Conservation (phyloP, 2,329 filamentous ascomycete genomes). For the Diaporthe helianthi region DNA sequence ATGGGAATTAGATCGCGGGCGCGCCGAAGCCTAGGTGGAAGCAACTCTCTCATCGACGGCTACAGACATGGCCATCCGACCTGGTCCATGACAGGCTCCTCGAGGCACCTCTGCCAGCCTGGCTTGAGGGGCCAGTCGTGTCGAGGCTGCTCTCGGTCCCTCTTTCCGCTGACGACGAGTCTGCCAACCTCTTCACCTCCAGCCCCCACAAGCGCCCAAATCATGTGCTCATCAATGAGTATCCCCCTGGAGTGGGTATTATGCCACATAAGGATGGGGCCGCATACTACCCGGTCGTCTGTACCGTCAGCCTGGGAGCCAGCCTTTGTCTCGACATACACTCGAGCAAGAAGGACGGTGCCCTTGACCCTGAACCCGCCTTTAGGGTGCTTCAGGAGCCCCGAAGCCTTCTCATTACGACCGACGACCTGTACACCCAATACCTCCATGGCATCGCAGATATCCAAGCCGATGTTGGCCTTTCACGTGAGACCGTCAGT, state of each 20-base stretch:
- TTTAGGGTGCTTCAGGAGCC: slow-evolving; percentile 81
- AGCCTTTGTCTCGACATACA: slow-evolving; percentile 81
- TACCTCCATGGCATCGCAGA: slow-evolving; percentile 79
- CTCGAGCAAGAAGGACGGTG: slow-evolving; percentile 66
- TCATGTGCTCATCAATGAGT: slow-evolving; percentile 94
- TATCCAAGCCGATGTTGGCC: slow-evolving; percentile 67
- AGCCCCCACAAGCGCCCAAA: slow-evolving; percentile 83
- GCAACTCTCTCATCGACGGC: slow-evolving; percentile 82
- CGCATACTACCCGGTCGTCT: slow-evolving; percentile 87
- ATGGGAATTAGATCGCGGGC: slow-evolving; percentile 58
- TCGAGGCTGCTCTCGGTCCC: slow-evolving; percentile 63
- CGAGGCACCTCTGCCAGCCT: slow-evolving; percentile 74
- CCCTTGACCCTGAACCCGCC: slow-evolving; percentile 57
- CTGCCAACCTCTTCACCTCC: slow-evolving; percentile 54
- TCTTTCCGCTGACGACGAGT: slow-evolving; percentile 40
- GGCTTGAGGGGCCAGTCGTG: slow-evolving; percentile 76
- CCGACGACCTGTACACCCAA: slow-evolving; percentile 69
- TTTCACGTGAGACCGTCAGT: slow-evolving; percentile 67
- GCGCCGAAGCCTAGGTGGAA: slow-evolving; percentile 84
- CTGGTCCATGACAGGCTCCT: slow-evolving; percentile 81
- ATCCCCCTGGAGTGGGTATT: slow-evolving; percentile 86
- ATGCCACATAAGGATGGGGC: slow-evolving; percentile 95
- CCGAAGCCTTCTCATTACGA: slow-evolving; percentile 79
- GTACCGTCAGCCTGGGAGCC: slow-evolving; percentile 85
- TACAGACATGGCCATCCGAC: slow-evolving; percentile 89